A percentile compares a stretch with the other conserved stretches of the same genome.
Conservation (phyloP, 2,329 filamentous ascomycete genomes). For the Geosmithia putterillii region DNA sequence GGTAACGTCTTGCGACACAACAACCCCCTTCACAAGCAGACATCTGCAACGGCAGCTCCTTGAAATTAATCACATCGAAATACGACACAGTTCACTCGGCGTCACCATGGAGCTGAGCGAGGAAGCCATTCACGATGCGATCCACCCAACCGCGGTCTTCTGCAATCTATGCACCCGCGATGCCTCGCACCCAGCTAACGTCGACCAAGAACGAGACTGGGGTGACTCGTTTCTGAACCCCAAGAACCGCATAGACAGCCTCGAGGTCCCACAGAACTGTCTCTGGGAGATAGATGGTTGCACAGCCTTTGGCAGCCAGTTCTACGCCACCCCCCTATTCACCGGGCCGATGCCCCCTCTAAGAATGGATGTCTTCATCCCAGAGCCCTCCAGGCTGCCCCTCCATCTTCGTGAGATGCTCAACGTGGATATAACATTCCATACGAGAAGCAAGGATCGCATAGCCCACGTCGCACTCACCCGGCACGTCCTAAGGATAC, state of each 20-base stretch:
- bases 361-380: slow-evolving; percentile 46
- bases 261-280: slow-evolving; percentile 27
- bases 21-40: neutral
- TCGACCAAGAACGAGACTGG: slow-evolving; percentile 21
- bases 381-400: slow-evolving; percentile 31
- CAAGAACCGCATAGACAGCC: slow-evolving; percentile 47
- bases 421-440: slow-evolving; percentile 36
- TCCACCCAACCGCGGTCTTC: slow-evolving; percentile 47
- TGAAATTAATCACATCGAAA: neutral
- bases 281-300: slow-evolving; percentile 49
- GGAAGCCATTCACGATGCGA: slow-evolving; percentile 38
- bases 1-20: too few species aligned
- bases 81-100: neutral
- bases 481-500: slow-evolving; percentile 38
- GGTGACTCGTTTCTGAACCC: slow-evolving; percentile 40
- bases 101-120: slow-evolving; percentile 39
- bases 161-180: slow-evolving; percentile 7
- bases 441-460: slow-evolving; percentile 36
- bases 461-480: slow-evolving; percentile 38
- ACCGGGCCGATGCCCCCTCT: slow-evolving; percentile 30
- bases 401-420: slow-evolving; percentile 30
- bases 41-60: neutral
- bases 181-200: neutral
- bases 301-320: slow-evolving; percentile 43
- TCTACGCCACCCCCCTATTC: slow-evolving; percentile 43